Conservation (phyloP, 192 early-diverging fungal species). For the Radiomyces spectabilis region DNA sequence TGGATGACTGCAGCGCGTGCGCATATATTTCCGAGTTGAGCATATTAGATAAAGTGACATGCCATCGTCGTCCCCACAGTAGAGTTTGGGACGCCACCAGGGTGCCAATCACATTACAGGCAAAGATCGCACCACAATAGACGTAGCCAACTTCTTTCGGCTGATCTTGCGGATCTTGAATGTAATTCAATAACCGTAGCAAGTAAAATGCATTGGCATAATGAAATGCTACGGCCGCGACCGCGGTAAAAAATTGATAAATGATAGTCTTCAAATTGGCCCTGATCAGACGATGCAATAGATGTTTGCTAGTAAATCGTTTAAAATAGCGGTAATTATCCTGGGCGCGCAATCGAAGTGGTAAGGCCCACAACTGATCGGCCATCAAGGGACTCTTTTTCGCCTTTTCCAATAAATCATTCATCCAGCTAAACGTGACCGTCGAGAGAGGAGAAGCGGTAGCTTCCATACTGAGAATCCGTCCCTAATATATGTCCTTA, state of each 20-base stretch:
- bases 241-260: constrained; percentile 18
- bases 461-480: constrained; percentile 24
- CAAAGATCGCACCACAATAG: constrained; percentile 41
- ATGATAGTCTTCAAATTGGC: constrained; percentile 15
- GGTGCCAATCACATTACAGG: constrained; percentile 30
- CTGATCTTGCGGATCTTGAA: constrained; percentile 17
- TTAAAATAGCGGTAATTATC: constrained; percentile 9
- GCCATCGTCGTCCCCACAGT: constrained; percentile 43
- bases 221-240: constrained; percentile 25
- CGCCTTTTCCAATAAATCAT: constrained; percentile 4
- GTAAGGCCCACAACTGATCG: constrained; percentile 14
- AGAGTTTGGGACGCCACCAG: constrained; percentile 30
- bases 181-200: constrained; percentile 29
- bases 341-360: constrained; percentile 3
- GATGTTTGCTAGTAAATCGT: not conserved
- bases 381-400: constrained; percentile 4
- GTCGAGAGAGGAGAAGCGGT: constrained; percentile 13
- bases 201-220: constrained; percentile 47
- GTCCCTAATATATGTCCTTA: constrained; percentile 12
- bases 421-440: constrained; percentile 28
- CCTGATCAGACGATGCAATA: not conserved
- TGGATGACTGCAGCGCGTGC: constrained; percentile 37
- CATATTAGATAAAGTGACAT: constrained; percentile 46
- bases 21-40: constrained; percentile 42
- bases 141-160: constrained; percentile 37